These are phyloP conservation scores for Sclerotinia subarctica DNA, from an alignment of 2,329 filamentous ascomycete genomes.

Conservation along the genomic window DNA sequence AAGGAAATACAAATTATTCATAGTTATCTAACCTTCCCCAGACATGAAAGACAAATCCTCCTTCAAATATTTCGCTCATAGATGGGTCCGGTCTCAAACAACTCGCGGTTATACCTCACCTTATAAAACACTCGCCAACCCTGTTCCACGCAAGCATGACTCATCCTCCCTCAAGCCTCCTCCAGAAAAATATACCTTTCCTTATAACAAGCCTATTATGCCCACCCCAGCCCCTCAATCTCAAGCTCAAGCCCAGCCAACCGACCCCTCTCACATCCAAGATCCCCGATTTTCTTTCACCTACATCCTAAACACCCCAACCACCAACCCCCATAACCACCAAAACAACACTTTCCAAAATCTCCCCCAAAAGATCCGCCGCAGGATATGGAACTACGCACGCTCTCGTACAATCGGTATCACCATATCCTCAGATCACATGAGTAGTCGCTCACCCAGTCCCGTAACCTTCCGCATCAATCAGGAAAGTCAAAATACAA, in stretches of 20 bases:
- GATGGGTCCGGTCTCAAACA: neutral
- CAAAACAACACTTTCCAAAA: neutral
- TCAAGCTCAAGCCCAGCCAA: neutral
- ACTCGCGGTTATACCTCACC: neutral
- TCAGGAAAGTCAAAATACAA: neutral
- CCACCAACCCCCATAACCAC: rapidly evolving
- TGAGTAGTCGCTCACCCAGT: neutral
- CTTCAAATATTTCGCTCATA: neutral
- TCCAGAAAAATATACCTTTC: no score
- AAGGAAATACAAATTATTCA: neutral
- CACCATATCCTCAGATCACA: neutral
- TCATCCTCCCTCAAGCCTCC: neutral
- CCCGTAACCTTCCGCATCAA: neutral
- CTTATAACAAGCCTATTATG: no score
- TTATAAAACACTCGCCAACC: neutral
- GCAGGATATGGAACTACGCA: neutral
- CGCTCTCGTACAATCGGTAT: neutral
- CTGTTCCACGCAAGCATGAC: neutral
- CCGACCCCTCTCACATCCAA: neutral
- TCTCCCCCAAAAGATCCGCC: neutral
- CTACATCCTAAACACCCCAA: neutral
- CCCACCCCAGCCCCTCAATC: neutral
- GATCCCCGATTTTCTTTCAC: neutral
- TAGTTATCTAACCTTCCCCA: neutral
- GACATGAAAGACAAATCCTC: neutral